A percentile compares a stretch with the other conserved stretches of the same genome.
Evolutionary conservation across 257 asterid genomes (phyloP).

Genomic region (Knoxia roxburghii): DNA sequence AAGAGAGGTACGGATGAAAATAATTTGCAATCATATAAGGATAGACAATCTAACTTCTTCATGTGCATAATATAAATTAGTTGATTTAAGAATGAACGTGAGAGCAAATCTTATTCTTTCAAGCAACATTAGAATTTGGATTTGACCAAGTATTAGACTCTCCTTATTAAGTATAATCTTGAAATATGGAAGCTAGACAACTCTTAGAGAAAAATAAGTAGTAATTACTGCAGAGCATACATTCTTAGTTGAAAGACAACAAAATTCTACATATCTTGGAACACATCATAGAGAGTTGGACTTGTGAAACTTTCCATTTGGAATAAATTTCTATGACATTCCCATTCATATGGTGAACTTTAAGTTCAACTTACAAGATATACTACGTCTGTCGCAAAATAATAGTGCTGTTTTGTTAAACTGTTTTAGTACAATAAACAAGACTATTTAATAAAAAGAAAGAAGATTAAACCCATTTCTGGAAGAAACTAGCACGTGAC

Average conservation of each 20-base stretch:
- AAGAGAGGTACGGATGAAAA: constrained; percentile 63
- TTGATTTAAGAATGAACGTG: neutral
- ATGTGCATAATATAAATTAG: neutral
- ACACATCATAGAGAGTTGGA: neutral
- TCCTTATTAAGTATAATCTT: neutral
- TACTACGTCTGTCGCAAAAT: too few species aligned
- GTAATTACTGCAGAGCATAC: neutral
- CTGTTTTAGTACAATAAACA: too few species aligned
- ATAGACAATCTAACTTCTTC: neutral
- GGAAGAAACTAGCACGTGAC: neutral
- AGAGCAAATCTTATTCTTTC: neutral
- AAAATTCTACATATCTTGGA: neutral
- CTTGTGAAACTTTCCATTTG: neutral
- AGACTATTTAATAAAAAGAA: too few species aligned
- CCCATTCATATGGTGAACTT: neutral
- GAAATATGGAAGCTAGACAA: neutral
- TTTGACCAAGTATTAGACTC: neutral
- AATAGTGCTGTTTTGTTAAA: too few species aligned
- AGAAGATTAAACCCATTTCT: neutral
- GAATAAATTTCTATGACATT: neutral
- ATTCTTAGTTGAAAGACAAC: neutral
- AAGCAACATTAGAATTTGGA: neutral
- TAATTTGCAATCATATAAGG: neutral
- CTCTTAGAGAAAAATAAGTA: too few species aligned
- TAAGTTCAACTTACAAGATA: neutral